Evolutionary conservation across 1,284 basidiomycete species (phyloP), one percentile per base, ranked within the genome.

Genomic region (Hortiboletus rubellus): DNA sequence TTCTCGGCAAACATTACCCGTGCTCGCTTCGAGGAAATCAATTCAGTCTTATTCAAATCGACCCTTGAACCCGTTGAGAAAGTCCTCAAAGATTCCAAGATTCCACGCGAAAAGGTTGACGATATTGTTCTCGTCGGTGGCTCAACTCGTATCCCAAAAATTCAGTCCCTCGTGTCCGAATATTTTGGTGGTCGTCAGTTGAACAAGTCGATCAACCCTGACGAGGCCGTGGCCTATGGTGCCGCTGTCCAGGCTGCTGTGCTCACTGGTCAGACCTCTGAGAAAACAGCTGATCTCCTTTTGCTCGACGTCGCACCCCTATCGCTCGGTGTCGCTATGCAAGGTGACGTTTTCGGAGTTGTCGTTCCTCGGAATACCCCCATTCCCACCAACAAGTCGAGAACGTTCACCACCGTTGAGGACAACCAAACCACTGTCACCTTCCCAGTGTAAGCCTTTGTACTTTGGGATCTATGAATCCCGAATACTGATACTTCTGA

Each of bases 11-110:
- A 89, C 78, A 96, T 98, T 77, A 95, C 94, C 68, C 94, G 97
- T 86, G 97, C 97, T 68, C 94, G 96, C 76, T 99, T 99, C 82
- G 97, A 99, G 81, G 96, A 99, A 82, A 96, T 99, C 82, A 98
- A 98, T 76, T 93, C 93, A 61, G 70, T 78, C 51, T 80, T 90
- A 72, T 99, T 99, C 89, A 96, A 96, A 80, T 95, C 94, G 46
- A 99, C 96, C 63, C 81, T 99, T 60, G 96, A 98, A 64, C 97
- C 97, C 57, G 97, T 99, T 62, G 95, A 98, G 80, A 97, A 97
- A 82, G 96, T 99, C 59, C 84, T 99, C 74, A 97, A 97, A 83
- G 97, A 99, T 79, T 87, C 96, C 64, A 99, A 98, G 86, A 96
- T 99, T 78, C 78, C 93, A 67, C 90, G 91, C 65, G 92, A 95